Base-by-base conservation (phyloP, 768 basidiomycete species). In the Mycena rebaudengoi region DNA sequence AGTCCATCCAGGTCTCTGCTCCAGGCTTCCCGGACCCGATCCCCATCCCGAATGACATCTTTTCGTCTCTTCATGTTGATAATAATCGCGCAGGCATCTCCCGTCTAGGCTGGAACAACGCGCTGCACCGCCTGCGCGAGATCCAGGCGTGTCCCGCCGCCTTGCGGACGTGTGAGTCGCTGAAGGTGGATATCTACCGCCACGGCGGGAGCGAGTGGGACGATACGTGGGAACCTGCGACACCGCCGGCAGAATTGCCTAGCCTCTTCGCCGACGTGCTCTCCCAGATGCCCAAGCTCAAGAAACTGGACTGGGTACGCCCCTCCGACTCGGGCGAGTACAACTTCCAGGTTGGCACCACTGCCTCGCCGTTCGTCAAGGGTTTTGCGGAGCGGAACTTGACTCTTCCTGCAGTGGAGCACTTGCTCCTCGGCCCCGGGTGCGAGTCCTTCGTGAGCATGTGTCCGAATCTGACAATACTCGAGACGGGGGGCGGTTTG, bases 271-370 rank as follows among this genome's bases (percentile, higher is more conserved):
- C 49, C 21, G 49, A 51, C 20, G 49, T 51, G 33, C 49, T 51
- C 49, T 51, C 49, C 49, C 49, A 51, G 33, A 51, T 51, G 49
- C 49, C 49, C 49, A 51, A 51, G 49, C 49, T 51, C 32, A 51
- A 37, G 49, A 51, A 51, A 37, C 33, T 51, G 33, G 49, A 51
- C 49, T 51, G 49, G 49, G 49, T 51, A 16, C 49, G 49, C 49
- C 49, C 49, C 49, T 51, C 49, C 33, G 49, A 51, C 7, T 51
- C 49, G 32, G 49, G 49, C 49, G 13, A 35, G 49, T 18, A 51
- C 49, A 33, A 33, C 49, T 51, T 23, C 33, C 49, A 51, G 49
- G 49, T 37, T 37, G 49, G 49, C 49, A 51, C 49, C 49, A 51
- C 49, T 51, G 49, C 20, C 49, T 37, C 33, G 49, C 30, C 33